Base-by-base conservation (phyloP, 768 basidiomycete species). In the Lyophyllum decastes region DNA sequence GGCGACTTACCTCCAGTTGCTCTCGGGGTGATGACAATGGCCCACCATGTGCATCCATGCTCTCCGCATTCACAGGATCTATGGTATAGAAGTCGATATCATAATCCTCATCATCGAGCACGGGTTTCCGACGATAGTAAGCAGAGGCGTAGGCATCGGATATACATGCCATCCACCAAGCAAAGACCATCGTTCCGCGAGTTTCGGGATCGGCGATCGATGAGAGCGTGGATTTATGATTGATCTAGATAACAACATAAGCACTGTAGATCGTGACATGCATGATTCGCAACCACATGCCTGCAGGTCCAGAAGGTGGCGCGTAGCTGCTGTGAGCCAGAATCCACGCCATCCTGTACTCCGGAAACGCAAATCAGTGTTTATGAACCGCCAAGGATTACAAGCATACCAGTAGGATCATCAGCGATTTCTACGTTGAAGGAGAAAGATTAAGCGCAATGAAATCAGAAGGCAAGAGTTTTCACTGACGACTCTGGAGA, bases 151-250 rank as follows among this genome's bases (percentile, higher is more conserved):
- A 93, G 7, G 92, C 91, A 66, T 97, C 95, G 33, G 84, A 80
- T 46, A 94, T 77, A 71, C 89, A 91, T 8, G 93, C 88, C 84
- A 94, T 90, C 93, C 94, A 95, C 89, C 94, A 95, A 1, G 93
- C 89, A 67, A 93, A 94, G 51, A 91, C 89, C 87, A 94, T 90
- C 6, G 89, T 92, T 24, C 90, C 88, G 52, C 88, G 84, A 49
- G 79, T 85, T 65, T 92, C 91, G 40, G 84, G 79, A 67, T 92
- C 89, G 60, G 83, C 80, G 61, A 92, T 90, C 57, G 79, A 84
- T 10, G 82, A 79, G 76, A 90, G 86, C 35, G 87, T 87, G 3
- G 89, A 85, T 70, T 90, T 92, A 66, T 92, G 89, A 72, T 92
- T 93, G 70, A 93, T 90, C 90, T 92, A 65, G 45, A 68, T 22